Percentiles rank a stretch among this genome's conserved stretches.
phyloP scores from a whole-genome alignment of 108 stramenopile species.

The Fistulifera pelliculosa region DNA sequence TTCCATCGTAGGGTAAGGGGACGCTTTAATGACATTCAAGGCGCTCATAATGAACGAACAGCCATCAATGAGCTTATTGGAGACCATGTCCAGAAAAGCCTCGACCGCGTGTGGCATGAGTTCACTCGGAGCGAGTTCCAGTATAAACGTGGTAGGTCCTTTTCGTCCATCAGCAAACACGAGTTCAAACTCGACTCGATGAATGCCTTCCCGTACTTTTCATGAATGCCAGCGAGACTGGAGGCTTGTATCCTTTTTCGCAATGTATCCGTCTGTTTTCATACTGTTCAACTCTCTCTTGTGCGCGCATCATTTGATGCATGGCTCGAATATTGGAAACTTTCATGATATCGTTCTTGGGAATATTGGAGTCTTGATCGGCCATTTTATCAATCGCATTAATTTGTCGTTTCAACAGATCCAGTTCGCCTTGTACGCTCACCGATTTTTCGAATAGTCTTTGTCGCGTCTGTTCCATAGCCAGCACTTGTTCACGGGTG shows the following conservation, averaged over 20 bases:
- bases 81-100: conserved; percentile 58
- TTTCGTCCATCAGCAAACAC: conserved; percentile 31
- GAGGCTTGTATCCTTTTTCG: conserved; percentile 20
- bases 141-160: conserved; percentile 30
- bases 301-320: conserved; percentile 4
- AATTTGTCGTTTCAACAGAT: conserved; percentile 3
- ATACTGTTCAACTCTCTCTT: conserved; percentile 13
- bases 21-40: conserved; percentile 46
- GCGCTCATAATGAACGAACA: conserved; percentile 47
- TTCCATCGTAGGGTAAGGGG: conserved; percentile 39
- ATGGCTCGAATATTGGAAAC: conserved; percentile 11
- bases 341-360: no score
- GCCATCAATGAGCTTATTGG: conserved; percentile 28
- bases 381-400: conserved; percentile 1
- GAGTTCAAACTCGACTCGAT: conserved; percentile 59
- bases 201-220: conserved; percentile 46
- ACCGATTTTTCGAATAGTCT: neutral
- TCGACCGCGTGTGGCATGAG: conserved; percentile 71
- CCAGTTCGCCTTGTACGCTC: neutral
- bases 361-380: no score
- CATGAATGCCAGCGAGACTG: conserved; percentile 17
- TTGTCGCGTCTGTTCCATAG: neutral
- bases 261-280: conserved; percentile 18
- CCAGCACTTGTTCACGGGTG: no score
- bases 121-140: conserved; percentile 62